Base-by-base conservation (phyloP, 177 flowering plant species). In the Vitis hybrid region DNA sequence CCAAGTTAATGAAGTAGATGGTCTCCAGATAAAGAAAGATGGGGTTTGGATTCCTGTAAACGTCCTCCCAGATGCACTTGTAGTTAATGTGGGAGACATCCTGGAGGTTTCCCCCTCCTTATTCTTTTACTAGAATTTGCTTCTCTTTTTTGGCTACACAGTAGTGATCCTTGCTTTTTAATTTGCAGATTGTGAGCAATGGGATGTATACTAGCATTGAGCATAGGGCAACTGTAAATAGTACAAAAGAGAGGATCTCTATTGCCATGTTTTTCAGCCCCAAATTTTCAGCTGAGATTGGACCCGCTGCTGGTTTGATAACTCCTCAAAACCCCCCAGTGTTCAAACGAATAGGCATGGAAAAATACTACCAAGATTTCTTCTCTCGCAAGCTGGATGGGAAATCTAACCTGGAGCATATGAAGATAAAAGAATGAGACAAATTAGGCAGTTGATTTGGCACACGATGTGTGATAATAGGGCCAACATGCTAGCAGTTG, bases 11-110 rank as follows among this genome's bases (percentile, higher is more conserved):
- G 87, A 72, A 18, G 70, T 72, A 0, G 80, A 80, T 34, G 89
- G 89, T 3, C 81, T 85, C 11, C 72, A 85, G 17, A 54, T 83
- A 18, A 72, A 72, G 49, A 83, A 77, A 60, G 80, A 82, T 62
- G 89, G 81, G 5, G 21, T 18, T 10, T 85, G 89, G 89, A 10
- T 84, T 56, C 87, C 89, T 7, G 74, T 82, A 14, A 75, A 52
- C 32, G 65, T 78, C 15, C 77, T 72, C 21, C 79, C 80, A 19
- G 57, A 79, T 72, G 78, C 86, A 10, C 67, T 85, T 51, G 66
- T 83, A 6, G 68, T 81, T 12, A 85, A 85, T 50, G 59, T 85
- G 5, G 86, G 86, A 21, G 84, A 83, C 67, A 69, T 66, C 15
- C n/a, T 82, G 40, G 81, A 83, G 83, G 83, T 81, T 40, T 40